Evolutionary conservation across 306 rosid genomes (phyloP).

Genomic region (Gleditsia sinensis): DNA sequence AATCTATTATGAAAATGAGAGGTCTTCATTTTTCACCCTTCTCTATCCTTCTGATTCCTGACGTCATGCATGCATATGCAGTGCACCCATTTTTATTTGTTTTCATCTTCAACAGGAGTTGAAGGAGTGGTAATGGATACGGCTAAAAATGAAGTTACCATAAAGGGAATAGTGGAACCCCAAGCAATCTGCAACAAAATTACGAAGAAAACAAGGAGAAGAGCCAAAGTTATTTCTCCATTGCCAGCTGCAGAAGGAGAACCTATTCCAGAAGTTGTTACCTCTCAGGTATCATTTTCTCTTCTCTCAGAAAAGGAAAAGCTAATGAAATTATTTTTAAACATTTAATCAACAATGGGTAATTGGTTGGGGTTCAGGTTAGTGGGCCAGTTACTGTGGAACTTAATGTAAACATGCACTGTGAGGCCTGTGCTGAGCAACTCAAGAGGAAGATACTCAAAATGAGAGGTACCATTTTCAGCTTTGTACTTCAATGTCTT

Average conservation of each 20-base stretch:
- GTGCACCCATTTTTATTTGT: conserved; percentile 8
- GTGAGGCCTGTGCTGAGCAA: conserved; percentile 94
- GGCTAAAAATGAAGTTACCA: conserved; percentile 83
- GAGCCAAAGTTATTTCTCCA: conserved; percentile 76
- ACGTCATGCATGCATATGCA: conserved; percentile 12
- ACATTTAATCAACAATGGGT: background rate
- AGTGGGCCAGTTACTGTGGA: conserved; percentile 73
- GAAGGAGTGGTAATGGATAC: conserved; percentile 74
- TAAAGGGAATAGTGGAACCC: conserved; percentile 92
- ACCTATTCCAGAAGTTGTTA: conserved; percentile 78
- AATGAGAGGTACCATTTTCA: conserved; percentile 78
- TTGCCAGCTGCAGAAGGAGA: conserved; percentile 87
- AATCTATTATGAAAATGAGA: conserved; percentile 76
- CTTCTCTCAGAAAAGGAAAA: background rate
- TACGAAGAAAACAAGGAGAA: conserved; percentile 72
- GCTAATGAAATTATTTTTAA: background rate
- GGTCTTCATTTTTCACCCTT: conserved; percentile 41
- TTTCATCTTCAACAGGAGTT: conserved; percentile 56
- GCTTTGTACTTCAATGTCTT: conserved; percentile 23
- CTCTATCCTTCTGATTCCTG: background rate
- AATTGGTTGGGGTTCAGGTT: conserved; percentile 52
- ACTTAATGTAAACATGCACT: conserved; percentile 91
- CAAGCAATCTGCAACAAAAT: conserved; percentile 68
- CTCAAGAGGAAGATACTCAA: conserved; percentile 86
- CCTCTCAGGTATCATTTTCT: conserved; percentile 63